phyloP scores from a whole-genome alignment of 768 basidiomycete genomes.

The Serpula lacrymans region DNA sequence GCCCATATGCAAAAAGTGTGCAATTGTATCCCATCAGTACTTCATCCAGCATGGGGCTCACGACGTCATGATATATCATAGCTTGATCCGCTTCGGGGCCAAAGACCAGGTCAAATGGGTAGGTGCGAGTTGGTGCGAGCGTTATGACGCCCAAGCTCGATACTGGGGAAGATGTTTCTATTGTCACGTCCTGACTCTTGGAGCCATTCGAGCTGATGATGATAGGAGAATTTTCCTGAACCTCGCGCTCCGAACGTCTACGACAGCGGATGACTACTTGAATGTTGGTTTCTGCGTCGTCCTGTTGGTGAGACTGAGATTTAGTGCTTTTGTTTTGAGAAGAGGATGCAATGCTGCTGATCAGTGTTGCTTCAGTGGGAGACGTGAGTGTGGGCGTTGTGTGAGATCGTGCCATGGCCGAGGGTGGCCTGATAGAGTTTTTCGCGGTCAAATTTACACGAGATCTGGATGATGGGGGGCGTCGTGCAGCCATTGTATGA shows the following conservation, averaged over 20 bases:
- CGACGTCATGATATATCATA: conserved; percentile 91
- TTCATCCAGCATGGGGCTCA: conserved; percentile 88
- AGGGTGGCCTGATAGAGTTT: conserved; percentile 27
- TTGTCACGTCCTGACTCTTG: conserved; percentile 69
- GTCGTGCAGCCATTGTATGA: conserved; percentile 67
- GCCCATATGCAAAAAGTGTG: conserved; percentile 96
- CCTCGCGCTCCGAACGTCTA: conserved; percentile 80
- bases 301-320: conserved; percentile 25
- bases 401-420: conserved; percentile 42
- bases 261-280: conserved; percentile 92
- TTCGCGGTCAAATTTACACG: conserved; percentile 29
- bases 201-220: conserved; percentile 80
- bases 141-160: conserved; percentile 73
- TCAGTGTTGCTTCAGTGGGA: too few species aligned
- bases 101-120: conserved; percentile 94
- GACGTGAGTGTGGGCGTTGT: too few species aligned
- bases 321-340: too few species aligned
- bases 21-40: conserved; percentile 97
- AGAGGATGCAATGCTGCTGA: too few species aligned
- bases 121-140: conserved; percentile 77
- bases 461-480: conserved; percentile 49
- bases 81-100: conserved; percentile 96
- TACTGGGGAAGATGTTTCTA: conserved; percentile 70
- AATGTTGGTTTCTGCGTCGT: conserved; percentile 77
- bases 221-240: conserved; percentile 81